phyloP scores from a whole-genome alignment of 345 rosid genomes.

The Citrus unshiu region DNA sequence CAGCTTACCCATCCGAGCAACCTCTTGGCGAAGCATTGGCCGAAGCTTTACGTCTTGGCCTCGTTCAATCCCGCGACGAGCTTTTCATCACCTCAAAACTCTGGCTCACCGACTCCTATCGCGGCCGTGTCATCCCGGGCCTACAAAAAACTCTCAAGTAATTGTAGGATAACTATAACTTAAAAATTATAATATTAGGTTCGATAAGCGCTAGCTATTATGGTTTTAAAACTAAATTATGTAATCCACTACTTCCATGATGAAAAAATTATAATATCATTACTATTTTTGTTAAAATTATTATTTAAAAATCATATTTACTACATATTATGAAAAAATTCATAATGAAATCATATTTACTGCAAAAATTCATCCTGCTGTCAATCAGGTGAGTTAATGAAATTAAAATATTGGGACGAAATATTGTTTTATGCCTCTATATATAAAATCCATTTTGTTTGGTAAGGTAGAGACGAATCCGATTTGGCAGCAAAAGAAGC shows the following conservation, averaged over 20 bases:
- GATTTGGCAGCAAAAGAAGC: slow-evolving; percentile 33
- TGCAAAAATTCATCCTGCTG: slow-evolving; percentile 31
- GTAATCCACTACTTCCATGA: no score
- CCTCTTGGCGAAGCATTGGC: slow-evolving; percentile 32
- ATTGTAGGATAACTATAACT: rapidly evolving
- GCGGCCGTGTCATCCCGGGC: slow-evolving; percentile 8
- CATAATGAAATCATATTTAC: no score
- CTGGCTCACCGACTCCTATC: background rate
- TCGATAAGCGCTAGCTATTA: no score
- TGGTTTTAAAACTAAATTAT: no score
- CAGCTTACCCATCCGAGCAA: slow-evolving; percentile 25
- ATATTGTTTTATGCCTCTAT: no score
- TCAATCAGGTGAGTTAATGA: slow-evolving; percentile 25
- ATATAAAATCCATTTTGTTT: background rate
- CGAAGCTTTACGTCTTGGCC: slow-evolving; percentile 2
- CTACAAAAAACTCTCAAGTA: slow-evolving; percentile 13
- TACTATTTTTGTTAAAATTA: no score
- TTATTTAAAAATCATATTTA: no score
- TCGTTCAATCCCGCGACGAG: slow-evolving; percentile 18
- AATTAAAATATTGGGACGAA: no score
- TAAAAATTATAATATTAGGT: no score
- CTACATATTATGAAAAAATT: no score
- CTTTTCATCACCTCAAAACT: slow-evolving; percentile 28
- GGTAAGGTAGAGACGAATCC: slow-evolving; percentile 35
- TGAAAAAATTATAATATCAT: no score